These are phyloP conservation scores for Cyberlindnera maritima DNA, from an alignment of 805 yeast genomes.

Conservation along the genomic window DNA sequence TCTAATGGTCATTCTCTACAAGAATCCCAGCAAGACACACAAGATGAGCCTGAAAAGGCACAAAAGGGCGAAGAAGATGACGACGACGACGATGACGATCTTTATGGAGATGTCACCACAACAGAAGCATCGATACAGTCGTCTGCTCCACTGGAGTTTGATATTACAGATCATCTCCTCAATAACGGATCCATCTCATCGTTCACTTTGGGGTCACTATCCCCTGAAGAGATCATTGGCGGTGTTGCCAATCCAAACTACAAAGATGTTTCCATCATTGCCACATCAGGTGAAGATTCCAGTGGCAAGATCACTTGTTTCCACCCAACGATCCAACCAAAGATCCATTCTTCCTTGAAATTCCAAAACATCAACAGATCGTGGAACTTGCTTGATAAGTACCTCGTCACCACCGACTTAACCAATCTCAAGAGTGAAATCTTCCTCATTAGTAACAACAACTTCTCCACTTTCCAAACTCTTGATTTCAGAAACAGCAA, in stretches of 20 bases:
- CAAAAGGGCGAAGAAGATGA: conserved; percentile 27
- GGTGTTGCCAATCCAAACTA: conserved; percentile 69
- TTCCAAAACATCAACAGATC: conserved; percentile 70
- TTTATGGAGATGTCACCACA: conserved; percentile 31
- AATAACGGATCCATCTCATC: conserved; percentile 75
- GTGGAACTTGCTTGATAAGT: conserved; percentile 69
- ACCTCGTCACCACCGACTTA: conserved; percentile 69
- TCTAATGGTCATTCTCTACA: background rate
- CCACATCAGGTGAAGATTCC: conserved; percentile 62
- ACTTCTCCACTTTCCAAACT: conserved; percentile 58
- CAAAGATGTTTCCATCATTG: conserved; percentile 64
- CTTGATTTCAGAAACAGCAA: conserved; percentile 63
- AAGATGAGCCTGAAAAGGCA: no score
- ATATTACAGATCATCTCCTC: conserved; percentile 48
- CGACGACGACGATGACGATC: conserved; percentile 47
- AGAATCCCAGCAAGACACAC: background rate
- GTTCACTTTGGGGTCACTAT: conserved; percentile 60
- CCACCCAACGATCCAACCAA: conserved; percentile 67
- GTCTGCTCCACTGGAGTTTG: conserved; percentile 35
- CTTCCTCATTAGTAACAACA: conserved; percentile 54
- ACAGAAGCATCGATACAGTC: conserved; percentile 32
- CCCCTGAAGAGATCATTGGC: conserved; percentile 51
- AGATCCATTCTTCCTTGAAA: conserved; percentile 61
- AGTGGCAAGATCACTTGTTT: conserved; percentile 58
- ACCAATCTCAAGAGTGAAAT: conserved; percentile 63